Base-by-base conservation (phyloP, 495 filamentous ascomycete genomes). In the Annulohypoxylon stygium region DNA sequence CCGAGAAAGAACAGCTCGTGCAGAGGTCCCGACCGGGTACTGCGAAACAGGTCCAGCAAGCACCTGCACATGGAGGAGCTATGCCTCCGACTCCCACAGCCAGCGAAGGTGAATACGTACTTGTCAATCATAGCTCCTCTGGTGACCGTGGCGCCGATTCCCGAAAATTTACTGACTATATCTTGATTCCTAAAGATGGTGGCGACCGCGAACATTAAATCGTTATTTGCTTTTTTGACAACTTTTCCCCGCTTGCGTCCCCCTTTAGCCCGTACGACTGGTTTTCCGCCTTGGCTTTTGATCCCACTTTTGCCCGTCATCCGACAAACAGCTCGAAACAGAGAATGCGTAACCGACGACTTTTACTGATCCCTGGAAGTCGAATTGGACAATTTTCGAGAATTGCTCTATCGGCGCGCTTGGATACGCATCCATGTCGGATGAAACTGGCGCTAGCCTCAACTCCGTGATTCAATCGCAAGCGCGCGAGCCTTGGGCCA, bases 81-180 rank as follows among this genome's bases (percentile, higher is more conserved):
- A 81, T 88, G 77, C 86, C 86, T 58, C 86, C 86, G 48, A 88
- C 86, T 16, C 86, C 86, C 33, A 83, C 83, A 70, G 84, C 84
- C 75, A 87, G 85, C 81, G 86, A 88, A 87, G 86, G 86, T 88
- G 85, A 87, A 86, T 85, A 75, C 78, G 76, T 81, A 62, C 79
- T 80, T 71, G 76, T 78, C 71, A 78, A 76, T 74, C 77, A 69
- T 70, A 75, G 65, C 62, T 73, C 69, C 71, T 75, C 71, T 67
- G 61, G 67, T 74, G 70, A 73, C 72, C 61, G 61, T 70, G 75
- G 60, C 67, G 55, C 64, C 70, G 70, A 75, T 72, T 66, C 67
- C 65, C 69, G 67, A 67, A 68, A 39, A 41, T 71, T 78, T 77
- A 72, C 77, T 78, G 77, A 78, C 77, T 72, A 74, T 77, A 68